A percentile compares a stretch with the other conserved stretches of the same genome.
Conservation (phyloP, 768 basidiomycete species). For the Suillus weaverae region DNA sequence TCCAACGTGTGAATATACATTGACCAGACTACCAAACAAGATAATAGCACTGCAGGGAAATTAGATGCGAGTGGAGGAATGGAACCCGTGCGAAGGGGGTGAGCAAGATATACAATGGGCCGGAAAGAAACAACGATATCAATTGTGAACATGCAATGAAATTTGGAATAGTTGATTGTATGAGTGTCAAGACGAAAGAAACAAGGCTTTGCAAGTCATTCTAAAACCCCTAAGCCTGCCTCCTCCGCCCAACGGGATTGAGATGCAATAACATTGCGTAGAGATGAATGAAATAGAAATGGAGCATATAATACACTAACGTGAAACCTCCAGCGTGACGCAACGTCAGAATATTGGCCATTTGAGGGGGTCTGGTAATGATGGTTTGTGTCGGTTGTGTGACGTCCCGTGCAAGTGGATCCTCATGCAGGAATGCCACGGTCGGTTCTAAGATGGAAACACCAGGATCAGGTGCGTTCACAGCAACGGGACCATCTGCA, state of each 20-base stretch:
- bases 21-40: conserved; percentile 15
- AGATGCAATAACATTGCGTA: conserved; percentile 42
- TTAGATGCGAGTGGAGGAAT: conserved; percentile 33
- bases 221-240: conserved; percentile 25
- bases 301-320: conserved; percentile 41
- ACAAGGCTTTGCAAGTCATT: conserved; percentile 6
- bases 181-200: conserved; percentile 12
- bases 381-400: conserved; percentile 20
- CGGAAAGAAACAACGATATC: conserved; percentile 30
- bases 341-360: conserved; percentile 23
- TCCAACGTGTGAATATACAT: conserved; percentile 17
- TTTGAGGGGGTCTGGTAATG: conserved; percentile 25
- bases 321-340: conserved; percentile 37
- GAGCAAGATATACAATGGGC: conserved; percentile 29
- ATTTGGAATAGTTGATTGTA: conserved; percentile 8
- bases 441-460: conserved; percentile 29
- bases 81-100: conserved; percentile 10
- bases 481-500: conserved; percentile 18
- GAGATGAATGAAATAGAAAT: conserved; percentile 44
- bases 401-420: conserved; percentile 23
- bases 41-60: conserved; percentile 22
- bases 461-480: conserved; percentile 15
- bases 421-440: conserved; percentile 18
- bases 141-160: conserved; percentile 25
- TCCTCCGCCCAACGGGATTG: conserved; percentile 29